phyloP scores from a whole-genome alignment of 441 rosid genomes.

The Hypseocharis bilobata region DNA sequence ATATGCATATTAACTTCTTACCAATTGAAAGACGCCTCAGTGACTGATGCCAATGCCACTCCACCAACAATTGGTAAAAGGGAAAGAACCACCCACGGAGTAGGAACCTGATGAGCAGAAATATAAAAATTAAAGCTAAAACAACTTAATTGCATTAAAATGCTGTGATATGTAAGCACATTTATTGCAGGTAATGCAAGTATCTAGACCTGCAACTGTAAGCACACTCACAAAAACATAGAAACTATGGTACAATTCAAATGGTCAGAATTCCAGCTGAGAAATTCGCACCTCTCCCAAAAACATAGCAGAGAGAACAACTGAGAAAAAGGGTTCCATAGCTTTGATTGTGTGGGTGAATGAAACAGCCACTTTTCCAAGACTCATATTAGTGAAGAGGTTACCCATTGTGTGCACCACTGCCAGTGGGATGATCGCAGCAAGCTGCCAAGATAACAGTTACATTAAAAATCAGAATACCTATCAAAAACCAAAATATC shows the following conservation, averaged over 20 bases:
- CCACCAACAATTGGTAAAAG: conserved; percentile 91
- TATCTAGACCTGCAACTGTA: no score
- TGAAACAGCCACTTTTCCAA: conserved; percentile 92
- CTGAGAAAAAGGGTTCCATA: conserved; percentile 94
- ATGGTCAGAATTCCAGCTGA: background rate
- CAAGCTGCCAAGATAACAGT: conserved; percentile 45
- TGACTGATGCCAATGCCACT: conserved; percentile 83
- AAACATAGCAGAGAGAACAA: conserved; percentile 82
- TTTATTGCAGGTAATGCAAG: no score
- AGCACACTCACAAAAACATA: no score
- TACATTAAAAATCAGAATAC: conserved; percentile 8
- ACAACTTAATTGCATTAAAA: background rate
- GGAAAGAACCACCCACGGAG: conserved; percentile 75
- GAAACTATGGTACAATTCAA: no score
- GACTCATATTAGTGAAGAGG: conserved; percentile 89
- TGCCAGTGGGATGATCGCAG: conserved; percentile 73
- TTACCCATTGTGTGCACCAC: conserved; percentile 78
- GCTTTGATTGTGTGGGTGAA: conserved; percentile 98
- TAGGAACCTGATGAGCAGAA: conserved; percentile 51
- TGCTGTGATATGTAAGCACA: background rate
- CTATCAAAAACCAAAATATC: background rate
- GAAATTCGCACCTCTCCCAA: conserved; percentile 58
- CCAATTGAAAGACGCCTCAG: conserved; percentile 95
- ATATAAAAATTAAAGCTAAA: conserved; percentile 3
- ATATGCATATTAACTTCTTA: conserved; percentile 24